Evolutionary conservation across 768 basidiomycete genomes (phyloP).

Genomic region (Leccinum longicurvipes): DNA sequence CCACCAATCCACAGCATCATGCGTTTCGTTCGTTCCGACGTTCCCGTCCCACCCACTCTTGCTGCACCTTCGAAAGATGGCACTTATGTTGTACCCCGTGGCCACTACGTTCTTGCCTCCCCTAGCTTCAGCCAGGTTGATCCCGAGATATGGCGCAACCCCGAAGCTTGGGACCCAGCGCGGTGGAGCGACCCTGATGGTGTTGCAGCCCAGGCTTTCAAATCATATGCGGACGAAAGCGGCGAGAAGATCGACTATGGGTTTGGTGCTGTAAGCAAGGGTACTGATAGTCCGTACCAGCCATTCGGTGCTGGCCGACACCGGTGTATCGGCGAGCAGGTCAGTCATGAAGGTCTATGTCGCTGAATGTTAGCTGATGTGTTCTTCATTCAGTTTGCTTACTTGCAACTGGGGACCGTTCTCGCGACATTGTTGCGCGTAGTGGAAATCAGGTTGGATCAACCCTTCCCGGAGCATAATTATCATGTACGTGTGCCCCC

Average conservation of each 20-base stretch:
- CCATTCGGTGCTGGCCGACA: conserved; percentile 98
- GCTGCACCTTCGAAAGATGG: conserved; percentile 71
- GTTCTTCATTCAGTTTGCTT: conserved; percentile 66
- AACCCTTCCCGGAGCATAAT: conserved; percentile 72
- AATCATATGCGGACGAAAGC: conserved; percentile 65
- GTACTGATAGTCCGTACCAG: conserved; percentile 93
- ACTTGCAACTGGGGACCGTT: conserved; percentile 86
- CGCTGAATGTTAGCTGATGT: conserved; percentile 3
- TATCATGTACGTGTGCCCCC: conserved; percentile 67
- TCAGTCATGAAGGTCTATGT: conserved; percentile 25
- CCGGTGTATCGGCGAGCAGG: conserved; percentile 91
- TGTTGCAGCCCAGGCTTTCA: conserved; percentile 74
- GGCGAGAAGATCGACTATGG: conserved; percentile 96
- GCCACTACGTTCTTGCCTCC: conserved; percentile 84
- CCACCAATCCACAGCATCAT: conserved; percentile 95
- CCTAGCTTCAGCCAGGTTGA: conserved; percentile 89
- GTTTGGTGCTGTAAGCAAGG: conserved; percentile 93
- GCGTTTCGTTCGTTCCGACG: conserved; percentile 86
- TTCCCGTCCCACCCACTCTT: conserved; percentile 77
- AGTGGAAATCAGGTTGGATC: conserved; percentile 66
- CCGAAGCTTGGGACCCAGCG: conserved; percentile 69
- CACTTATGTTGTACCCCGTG: conserved; percentile 84
- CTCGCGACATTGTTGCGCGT: conserved; percentile 74
- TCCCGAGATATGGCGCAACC: conserved; percentile 73
- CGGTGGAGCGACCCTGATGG: conserved; percentile 88